Evolutionary conservation across 2,329 filamentous ascomycete species (phyloP).

Genomic region (Penicillium sp.): DNA sequence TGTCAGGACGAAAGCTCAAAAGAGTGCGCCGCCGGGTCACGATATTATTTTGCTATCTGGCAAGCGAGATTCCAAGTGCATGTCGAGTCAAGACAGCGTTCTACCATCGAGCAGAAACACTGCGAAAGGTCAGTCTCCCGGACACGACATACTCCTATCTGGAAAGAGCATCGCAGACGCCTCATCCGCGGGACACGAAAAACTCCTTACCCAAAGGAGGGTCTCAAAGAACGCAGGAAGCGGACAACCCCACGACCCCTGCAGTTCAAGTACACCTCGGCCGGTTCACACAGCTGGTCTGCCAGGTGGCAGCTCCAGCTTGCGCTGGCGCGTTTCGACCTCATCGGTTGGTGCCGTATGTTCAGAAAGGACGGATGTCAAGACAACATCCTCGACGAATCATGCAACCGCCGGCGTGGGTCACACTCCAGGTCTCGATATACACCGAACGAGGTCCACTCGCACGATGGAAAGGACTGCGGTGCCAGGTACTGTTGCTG

Average conservation of each 20-base stretch:
- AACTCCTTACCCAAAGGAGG: not conserved
- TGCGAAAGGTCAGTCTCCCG: not conserved
- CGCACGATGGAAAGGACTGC: not conserved
- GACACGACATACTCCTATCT: not conserved
- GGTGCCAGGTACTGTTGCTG: not conserved
- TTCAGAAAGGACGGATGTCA: not conserved
- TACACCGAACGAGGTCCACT: not conserved
- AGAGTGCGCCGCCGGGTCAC: not conserved
- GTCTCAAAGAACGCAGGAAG: not conserved
- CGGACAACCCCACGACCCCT: not conserved
- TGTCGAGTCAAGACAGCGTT: not conserved
- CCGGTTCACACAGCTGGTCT: not conserved
- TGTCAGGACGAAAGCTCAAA: not conserved
- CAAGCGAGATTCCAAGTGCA: not conserved
- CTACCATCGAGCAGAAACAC: not conserved
- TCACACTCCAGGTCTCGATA: not conserved
- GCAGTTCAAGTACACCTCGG: not conserved
- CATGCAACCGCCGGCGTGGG: not conserved
- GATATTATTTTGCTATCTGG: not conserved
- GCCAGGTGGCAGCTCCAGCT: not conserved
- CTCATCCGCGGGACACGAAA: not conserved
- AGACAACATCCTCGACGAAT: not conserved
- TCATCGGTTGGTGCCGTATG: not conserved
- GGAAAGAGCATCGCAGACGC: not conserved
- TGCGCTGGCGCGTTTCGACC: slow-evolving; percentile 7